Percentiles rank a stretch among this genome's conserved stretches.
Conservation (phyloP, 495 filamentous ascomycete genomes). For the Neurospora pannonica region DNA sequence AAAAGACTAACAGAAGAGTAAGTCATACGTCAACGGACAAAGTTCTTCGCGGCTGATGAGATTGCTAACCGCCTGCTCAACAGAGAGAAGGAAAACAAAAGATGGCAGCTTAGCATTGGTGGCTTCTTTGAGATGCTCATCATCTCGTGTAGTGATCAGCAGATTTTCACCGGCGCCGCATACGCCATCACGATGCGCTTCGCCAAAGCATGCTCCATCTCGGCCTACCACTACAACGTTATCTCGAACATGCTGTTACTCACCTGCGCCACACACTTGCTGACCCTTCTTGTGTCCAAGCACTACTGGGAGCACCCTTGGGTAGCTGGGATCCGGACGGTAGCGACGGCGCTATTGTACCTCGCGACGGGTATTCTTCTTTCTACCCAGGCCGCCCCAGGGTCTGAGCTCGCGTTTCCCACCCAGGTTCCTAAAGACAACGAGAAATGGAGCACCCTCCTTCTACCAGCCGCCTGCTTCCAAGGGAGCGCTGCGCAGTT, state of each 20-base stretch:
- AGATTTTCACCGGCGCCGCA: slow-evolving; percentile 29
- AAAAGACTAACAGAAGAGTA: slow-evolving; percentile 4
- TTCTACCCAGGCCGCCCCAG: slow-evolving; percentile 14
- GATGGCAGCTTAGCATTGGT: slow-evolving; percentile 13
- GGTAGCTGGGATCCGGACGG: slow-evolving; percentile 18
- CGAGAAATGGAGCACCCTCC: slow-evolving; percentile 12
- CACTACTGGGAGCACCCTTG: slow-evolving; percentile 25
- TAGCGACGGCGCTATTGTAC: slow-evolving; percentile 14
- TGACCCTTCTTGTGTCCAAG: slow-evolving; percentile 23
- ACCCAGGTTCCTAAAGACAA: slow-evolving; percentile 12
- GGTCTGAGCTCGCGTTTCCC: slow-evolving; percentile 10
- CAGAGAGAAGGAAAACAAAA: slow-evolving; percentile 1
- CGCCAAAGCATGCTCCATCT: slow-evolving; percentile 26
- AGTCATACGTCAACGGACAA: not conserved
- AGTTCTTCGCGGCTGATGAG: not conserved
- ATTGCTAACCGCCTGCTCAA: not conserved
- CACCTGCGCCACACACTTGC: slow-evolving; percentile 29
- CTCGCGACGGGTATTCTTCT: slow-evolving; percentile 21
- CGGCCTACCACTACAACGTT: slow-evolving; percentile 34
- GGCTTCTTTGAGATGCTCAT: slow-evolving; percentile 25
- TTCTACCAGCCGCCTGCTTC: slow-evolving; percentile 24
- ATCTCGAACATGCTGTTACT: slow-evolving; percentile 30
- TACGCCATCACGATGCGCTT: slow-evolving; percentile 28
- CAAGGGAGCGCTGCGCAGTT: slow-evolving; percentile 9
- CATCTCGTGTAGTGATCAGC: slow-evolving; percentile 29